Evolutionary conservation across 129 eudicot genomes (phyloP), one percentile per base, ranked within the genome.

Genomic region (Centrapalus pauciflorus): DNA sequence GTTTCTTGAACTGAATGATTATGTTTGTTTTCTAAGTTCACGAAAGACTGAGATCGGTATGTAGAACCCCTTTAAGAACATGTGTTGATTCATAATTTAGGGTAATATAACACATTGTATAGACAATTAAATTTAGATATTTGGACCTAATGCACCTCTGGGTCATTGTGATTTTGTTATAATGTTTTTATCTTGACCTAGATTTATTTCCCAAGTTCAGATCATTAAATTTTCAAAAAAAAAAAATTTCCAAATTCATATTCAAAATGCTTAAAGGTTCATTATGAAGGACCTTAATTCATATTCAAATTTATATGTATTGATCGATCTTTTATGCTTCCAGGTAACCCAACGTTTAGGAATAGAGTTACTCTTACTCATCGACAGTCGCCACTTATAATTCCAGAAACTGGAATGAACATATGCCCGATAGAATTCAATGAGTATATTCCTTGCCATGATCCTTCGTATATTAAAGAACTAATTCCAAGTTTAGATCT

Each of bases 391-490:
- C 90, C 90, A 19, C 48, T 86, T 17, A 29, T 48, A 10, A 83
- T 94, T 57, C 97, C 93, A 1, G 82, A 77, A 75, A 76, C 83
- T 27, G 99, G 99, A 75, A 64, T 94, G 68, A 57, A 94, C 67
- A 77, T 93, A 64, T 94, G 99, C 75, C 99, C 99, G 0, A 56
- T 89, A 70, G 58, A 69, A 57, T 86, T 64, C 63, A 94, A 94
- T 45, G 97, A 94, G 71, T 64, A 86, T 64, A 94, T 89, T 24
- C 99, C 97, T 4, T 94, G 99, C 62, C 97, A 94, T 60, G 95
- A 94, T 66, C 69, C 79, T 61, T 62, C 58, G 0, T 94, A 86
- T 77, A 70, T 89, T 41, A 86, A 76, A 2, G 85, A 82, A 14
- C 68, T 94, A 69, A 77, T 78, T 16, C 90, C 93, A 28, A 75